Conservation (phyloP, 1,284 basidiomycete genomes). For the Pyrrhoderma noxium region DNA sequence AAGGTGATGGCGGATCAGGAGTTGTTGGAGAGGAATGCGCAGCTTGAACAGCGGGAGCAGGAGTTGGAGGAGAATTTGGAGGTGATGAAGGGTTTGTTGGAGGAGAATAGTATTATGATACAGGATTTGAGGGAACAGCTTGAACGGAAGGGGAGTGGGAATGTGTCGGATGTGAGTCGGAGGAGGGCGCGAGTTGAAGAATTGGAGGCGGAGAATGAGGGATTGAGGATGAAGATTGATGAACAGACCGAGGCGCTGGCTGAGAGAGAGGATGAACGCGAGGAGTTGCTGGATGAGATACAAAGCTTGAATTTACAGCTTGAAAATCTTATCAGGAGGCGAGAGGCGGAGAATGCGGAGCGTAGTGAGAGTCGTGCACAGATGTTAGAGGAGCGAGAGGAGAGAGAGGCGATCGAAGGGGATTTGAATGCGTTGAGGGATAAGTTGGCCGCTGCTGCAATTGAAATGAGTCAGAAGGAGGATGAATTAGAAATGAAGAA, state of each 20-base stretch:
- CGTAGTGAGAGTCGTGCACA: slow-evolving; percentile 64
- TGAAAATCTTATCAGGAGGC: slow-evolving; percentile 57
- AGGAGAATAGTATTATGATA: slow-evolving; percentile 73
- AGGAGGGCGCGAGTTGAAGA: slow-evolving; percentile 39
- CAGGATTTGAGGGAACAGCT: slow-evolving; percentile 58
- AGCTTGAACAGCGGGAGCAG: slow-evolving; percentile 38
- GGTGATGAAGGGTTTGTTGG: slow-evolving; percentile 52
- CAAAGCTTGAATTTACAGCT: slow-evolving; percentile 57
- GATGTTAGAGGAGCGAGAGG: slow-evolving; percentile 60
- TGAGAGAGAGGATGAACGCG: slow-evolving; percentile 61
- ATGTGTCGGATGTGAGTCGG: slow-evolving; percentile 5
- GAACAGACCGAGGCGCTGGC: slow-evolving; percentile 52
- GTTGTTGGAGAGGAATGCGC: slow-evolving; percentile 50
- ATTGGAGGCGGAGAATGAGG: slow-evolving; percentile 60
- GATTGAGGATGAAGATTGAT: slow-evolving; percentile 49
- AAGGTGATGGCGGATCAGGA: slow-evolving; percentile 34
- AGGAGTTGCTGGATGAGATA: slow-evolving; percentile 58
- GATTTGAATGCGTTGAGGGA: slow-evolving; percentile 68
- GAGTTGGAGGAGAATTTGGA: slow-evolving; percentile 57
- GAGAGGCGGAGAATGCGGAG: slow-evolving; percentile 55
- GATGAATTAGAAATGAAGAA: slow-evolving; percentile 73
- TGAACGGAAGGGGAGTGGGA: slow-evolving; percentile 37
- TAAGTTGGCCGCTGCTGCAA: slow-evolving; percentile 66
- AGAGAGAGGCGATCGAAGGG: slow-evolving; percentile 65
- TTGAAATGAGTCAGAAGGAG: slow-evolving; percentile 77